A percentile compares a stretch with the other conserved stretches of the same genome.
These are phyloP conservation scores for Fragaria vesca DNA, from an alignment of 306 rosid genomes.

Conservation along the genomic window DNA sequence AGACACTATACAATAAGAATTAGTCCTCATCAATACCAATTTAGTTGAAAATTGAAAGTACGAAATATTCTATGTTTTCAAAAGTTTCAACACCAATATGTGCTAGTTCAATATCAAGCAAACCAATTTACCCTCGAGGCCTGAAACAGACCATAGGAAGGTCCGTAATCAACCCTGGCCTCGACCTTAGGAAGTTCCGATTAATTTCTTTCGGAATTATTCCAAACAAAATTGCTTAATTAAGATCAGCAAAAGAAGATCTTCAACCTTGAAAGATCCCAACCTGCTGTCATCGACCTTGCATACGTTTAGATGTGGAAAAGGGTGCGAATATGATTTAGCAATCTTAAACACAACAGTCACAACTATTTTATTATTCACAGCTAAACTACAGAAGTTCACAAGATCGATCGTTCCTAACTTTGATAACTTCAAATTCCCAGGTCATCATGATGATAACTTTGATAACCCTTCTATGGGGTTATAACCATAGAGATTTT, in stretches of 20 bases:
- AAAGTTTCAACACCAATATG: neutral
- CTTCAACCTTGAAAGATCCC: neutral
- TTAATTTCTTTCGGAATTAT: neutral
- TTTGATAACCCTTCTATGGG: neutral
- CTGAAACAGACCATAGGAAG: neutral
- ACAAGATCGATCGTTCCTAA: neutral
- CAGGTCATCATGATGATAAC: neutral
- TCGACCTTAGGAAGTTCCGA: neutral
- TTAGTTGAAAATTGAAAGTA: neutral
- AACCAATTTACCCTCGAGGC: neutral
- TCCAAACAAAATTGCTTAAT: neutral
- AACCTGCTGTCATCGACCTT: neutral
- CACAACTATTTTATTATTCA: too few species aligned
- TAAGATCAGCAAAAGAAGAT: neutral
- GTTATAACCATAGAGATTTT: neutral
- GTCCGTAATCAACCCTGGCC: neutral
- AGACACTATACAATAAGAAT: neutral
- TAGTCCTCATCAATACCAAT: neutral
- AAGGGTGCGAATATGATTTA: neutral
- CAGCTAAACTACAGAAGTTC: neutral
- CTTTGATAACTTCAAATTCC: neutral
- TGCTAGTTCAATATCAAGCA: neutral
- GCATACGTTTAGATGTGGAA: neutral
- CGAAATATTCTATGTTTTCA: neutral
- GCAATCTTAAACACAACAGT: neutral